Base-by-base conservation (phyloP, 768 basidiomycete genomes). In the Pleurotus tuoliensis region DNA sequence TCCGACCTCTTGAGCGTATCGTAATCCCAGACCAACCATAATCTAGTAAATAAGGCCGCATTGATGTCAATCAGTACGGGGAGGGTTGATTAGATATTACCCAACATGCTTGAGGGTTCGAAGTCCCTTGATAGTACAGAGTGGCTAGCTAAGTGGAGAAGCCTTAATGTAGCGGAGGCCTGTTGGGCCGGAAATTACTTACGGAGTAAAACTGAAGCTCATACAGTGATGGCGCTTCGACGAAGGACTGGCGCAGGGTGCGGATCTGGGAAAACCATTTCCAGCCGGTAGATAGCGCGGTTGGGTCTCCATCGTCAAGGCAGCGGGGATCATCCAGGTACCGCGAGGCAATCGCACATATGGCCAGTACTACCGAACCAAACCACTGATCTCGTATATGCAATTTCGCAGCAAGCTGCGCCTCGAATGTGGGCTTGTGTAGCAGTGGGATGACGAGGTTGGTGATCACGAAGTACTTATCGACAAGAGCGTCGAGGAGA, bases 131-230 rank as follows among this genome's bases (percentile, higher is more conserved):
- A 18, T 84, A 70, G 66, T 77, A 85, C 60, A 76, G 64, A 0
- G 80, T 76, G 8, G 78, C 72, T n/a, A 87, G 66, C 86, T 87
- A 53, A 16, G 38, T 38, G 34, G 34, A 39, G n/a, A 43, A 0
- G 71, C 13, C 37, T 62, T 55, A 27, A 34, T 11, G 15, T 16
- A 34, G 39, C 25, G 37, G 25, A 12, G 3, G 22, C 6, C 13
- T 54, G n/a, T 50, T 49, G 20, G 18, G 18, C 18, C 13, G 47
- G 30, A 53, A 41, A 47, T 30, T 40, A 73, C 80, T 72, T 61
- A 78, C 80, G 41, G 74, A 74, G 64, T 86, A 84, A 38, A 78
- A 76, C 65, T 95, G 93, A 48, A 95, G 67, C 59, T 94, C 92
- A 66, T 82, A 86, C 58, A 94, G 65, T 5, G 78, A 71, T 1